These are phyloP conservation scores for Graphium sp. DNA, from an alignment of 2,329 filamentous ascomycete genomes.

Conservation along the genomic window DNA sequence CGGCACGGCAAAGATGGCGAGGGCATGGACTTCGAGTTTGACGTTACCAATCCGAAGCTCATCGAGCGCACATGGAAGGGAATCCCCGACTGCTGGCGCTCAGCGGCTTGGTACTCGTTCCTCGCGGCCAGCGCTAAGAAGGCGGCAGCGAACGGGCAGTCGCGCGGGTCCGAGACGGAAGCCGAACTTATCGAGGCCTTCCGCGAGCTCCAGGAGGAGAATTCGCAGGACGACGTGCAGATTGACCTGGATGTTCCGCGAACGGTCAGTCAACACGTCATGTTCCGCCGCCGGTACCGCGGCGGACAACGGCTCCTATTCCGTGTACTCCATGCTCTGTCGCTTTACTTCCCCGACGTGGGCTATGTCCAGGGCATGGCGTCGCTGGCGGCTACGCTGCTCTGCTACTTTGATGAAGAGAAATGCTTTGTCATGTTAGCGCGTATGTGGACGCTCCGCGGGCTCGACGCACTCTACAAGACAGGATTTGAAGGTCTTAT, in stretches of 20 bases:
- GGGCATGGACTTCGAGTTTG: slow-evolving; percentile 60
- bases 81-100: slow-evolving; percentile 89
- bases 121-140: slow-evolving; percentile 56
- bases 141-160: slow-evolving; percentile 35
- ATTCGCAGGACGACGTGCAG: slow-evolving; percentile 82
- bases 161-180: too few species aligned
- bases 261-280: slow-evolving; percentile 89
- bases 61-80: slow-evolving; percentile 94
- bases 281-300: slow-evolving; percentile 85
- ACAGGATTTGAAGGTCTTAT: slow-evolving; percentile 77
- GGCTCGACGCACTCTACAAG: slow-evolving; percentile 69
- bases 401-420: slow-evolving; percentile 96
- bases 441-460: slow-evolving; percentile 80
- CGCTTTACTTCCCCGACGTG: slow-evolving; percentile 76
- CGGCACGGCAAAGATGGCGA: slow-evolving; percentile 31
- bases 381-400: slow-evolving; percentile 72
- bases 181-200: slow-evolving; percentile 57
- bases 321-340: slow-evolving; percentile 79
- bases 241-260: slow-evolving; percentile 94
- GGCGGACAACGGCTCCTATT: slow-evolving; percentile 87
- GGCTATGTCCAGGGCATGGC: slow-evolving; percentile 99
- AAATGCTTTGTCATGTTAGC: slow-evolving; percentile 90
- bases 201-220: slow-evolving; percentile 52
- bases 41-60: slow-evolving; percentile 66
- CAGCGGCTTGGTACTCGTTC: slow-evolving; percentile 90